Evolutionary conservation across 2,329 filamentous ascomycete species (phyloP).

Genomic region (Botryotinia convoluta): DNA sequence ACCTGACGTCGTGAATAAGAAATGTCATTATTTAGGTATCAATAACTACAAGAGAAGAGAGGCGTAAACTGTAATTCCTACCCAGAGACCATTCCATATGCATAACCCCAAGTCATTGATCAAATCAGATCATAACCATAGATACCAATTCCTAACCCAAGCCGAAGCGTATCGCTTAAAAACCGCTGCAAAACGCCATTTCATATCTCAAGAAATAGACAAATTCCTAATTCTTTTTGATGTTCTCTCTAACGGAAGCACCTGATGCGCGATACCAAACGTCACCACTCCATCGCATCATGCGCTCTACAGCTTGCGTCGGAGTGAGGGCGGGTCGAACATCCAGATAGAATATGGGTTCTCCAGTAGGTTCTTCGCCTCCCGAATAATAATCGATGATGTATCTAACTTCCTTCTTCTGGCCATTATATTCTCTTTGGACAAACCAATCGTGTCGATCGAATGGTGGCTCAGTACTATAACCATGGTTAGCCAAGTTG

Average conservation of each 20-base stretch:
- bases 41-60: slow-evolving; percentile 27
- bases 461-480: slow-evolving; percentile 78
- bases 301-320: slow-evolving; percentile 73
- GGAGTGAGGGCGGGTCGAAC: slow-evolving; percentile 87
- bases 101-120: neutral
- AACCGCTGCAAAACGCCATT: slow-evolving; percentile 13
- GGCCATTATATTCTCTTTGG: slow-evolving; percentile 62
- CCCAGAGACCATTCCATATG: neutral
- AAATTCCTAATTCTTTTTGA: slow-evolving; percentile 21
- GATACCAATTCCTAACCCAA: neutral
- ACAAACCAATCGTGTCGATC: slow-evolving; percentile 98
- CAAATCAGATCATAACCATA: slow-evolving; percentile 2
- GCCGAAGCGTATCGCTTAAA: neutral
- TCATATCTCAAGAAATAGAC: slow-evolving; percentile 11
- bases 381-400: slow-evolving; percentile 96
- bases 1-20: slow-evolving; percentile 47
- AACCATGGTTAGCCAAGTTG: slow-evolving; percentile 21
- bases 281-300: slow-evolving; percentile 87
- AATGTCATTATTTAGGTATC: slow-evolving; percentile 15
- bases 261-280: slow-evolving; percentile 67
- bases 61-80: neutral
- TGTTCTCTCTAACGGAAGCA: slow-evolving; percentile 33
- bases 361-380: slow-evolving; percentile 68
- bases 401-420: slow-evolving; percentile 78
- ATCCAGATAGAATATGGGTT: slow-evolving; percentile 94